A percentile compares a stretch with the other conserved stretches of the same genome.
These are phyloP conservation scores for Coleophoma eucalyptorum DNA, from an alignment of 2,329 filamentous ascomycete species.

Conservation along the genomic window DNA sequence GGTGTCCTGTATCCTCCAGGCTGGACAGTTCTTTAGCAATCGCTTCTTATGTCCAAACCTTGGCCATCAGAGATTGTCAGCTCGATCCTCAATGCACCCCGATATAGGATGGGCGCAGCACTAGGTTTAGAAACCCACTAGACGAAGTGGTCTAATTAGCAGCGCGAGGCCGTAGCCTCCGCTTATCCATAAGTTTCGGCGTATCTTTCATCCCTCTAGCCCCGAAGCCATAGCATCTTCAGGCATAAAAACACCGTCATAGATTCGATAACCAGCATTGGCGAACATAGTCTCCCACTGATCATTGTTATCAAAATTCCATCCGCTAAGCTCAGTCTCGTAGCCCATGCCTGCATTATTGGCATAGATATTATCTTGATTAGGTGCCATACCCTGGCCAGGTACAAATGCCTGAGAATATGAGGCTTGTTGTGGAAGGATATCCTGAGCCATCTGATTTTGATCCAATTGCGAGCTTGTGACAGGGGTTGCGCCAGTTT, in stretches of 20 bases:
- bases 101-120: too few relatives aligned
- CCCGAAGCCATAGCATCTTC: not conserved
- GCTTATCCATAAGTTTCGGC: too few relatives aligned
- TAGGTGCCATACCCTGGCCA: not conserved
- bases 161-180: too few relatives aligned
- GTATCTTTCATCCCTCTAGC: not conserved
- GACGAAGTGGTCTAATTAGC: too few relatives aligned
- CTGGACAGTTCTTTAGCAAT: too few relatives aligned
- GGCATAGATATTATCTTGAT: not conserved
- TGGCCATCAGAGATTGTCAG: too few relatives aligned
- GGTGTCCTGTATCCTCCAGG: too few relatives aligned
- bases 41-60: too few relatives aligned
- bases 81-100: too few relatives aligned
- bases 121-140: too few relatives aligned
- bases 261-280: not conserved
- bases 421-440: not conserved
- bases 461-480: not conserved
- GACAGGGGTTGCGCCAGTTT: not conserved
- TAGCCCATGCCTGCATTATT: not conserved
- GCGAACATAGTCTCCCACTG: constrained; percentile 1
- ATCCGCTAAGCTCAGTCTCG: not conserved
- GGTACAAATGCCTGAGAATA: not conserved
- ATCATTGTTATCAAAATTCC: constrained; percentile 1
- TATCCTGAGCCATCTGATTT: not conserved
- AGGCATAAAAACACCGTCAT: not conserved